Evolutionary conservation across 2,329 filamentous ascomycete genomes (phyloP).

Genomic region (Biscogniauxia mediterranea): DNA sequence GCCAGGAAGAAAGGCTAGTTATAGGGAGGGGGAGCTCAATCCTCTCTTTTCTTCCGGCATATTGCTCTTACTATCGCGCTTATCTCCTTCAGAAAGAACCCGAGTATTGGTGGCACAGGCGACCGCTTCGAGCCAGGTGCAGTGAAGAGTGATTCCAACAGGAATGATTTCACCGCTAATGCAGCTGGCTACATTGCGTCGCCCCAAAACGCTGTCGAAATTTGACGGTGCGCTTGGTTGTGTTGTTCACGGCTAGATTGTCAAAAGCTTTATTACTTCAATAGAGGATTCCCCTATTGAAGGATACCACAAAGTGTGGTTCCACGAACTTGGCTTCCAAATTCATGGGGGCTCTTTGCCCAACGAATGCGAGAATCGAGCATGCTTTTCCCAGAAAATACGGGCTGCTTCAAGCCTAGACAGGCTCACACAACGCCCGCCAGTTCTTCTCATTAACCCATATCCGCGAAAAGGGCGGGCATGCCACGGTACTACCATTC

Average conservation of each 20-base stretch:
- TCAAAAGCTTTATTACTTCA: conserved; percentile 4
- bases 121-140: neutral
- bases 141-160: no score
- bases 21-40: neutral
- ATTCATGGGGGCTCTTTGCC: neutral
- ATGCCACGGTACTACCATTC: no score
- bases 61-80: conserved; percentile 55
- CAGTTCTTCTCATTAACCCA: conserved; percentile 3
- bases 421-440: conserved; percentile 4
- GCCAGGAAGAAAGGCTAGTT: neutral
- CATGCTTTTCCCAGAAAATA: neutral
- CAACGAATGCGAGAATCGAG: neutral
- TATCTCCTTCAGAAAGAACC: conserved; percentile 56
- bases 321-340: neutral
- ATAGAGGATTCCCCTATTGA: neutral
- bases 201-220: conserved; percentile 12
- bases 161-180: neutral
- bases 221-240: conserved; percentile 20
- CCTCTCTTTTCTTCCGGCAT: conserved; percentile 29
- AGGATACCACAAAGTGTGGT: neutral
- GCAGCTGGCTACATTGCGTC: conserved; percentile 1
- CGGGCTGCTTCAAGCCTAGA: conserved; percentile 1
- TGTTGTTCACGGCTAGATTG: conserved; percentile 23
- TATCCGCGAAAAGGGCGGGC: no score
- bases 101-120: conserved; percentile 34